Percentiles rank a stretch among this genome's conserved stretches.
phyloP scores from a whole-genome alignment of 805 yeast genomes.

The Suhomyces sp. region DNA sequence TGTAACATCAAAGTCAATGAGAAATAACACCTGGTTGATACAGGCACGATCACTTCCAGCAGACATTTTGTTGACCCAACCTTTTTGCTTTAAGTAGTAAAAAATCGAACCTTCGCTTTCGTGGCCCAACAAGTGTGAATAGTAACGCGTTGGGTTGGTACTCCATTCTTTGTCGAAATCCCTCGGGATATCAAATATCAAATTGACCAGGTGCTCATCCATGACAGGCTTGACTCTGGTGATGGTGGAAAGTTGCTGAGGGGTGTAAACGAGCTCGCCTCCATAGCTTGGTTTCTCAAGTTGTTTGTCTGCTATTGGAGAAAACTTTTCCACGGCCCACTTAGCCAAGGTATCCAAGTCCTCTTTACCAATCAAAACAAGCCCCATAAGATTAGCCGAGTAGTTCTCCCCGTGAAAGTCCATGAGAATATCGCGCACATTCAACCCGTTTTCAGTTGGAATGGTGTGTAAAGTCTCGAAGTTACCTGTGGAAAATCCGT shows the following conservation, averaged over 20 bases:
- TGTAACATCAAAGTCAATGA: conserved; percentile 74
- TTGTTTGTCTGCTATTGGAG: conserved; percentile 54
- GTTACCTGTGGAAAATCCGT: conserved; percentile 90
- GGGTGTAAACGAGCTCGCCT: conserved; percentile 45
- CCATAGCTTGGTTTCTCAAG: conserved; percentile 45
- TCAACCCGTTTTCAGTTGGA: conserved; percentile 59
- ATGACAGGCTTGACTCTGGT: conserved; percentile 77
- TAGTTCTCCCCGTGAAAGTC: conserved; percentile 71
- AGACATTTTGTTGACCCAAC: conserved; percentile 78
- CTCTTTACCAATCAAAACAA: conserved; percentile 82
- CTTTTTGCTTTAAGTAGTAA: conserved; percentile 58
- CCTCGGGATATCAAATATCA: conserved; percentile 75
- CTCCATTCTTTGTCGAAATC: conserved; percentile 59
- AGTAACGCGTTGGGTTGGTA: conserved; percentile 66
- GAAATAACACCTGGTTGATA: conserved; percentile 63
- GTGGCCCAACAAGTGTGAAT: conserved; percentile 84
- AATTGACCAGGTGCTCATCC: conserved; percentile 65
- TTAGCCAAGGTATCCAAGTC: conserved; percentile 63
- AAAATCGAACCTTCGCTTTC: conserved; percentile 87
- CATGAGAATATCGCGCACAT: conserved; percentile 78
- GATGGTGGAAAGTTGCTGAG: conserved; percentile 49
- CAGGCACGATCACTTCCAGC: conserved; percentile 70
- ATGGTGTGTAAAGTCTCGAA: conserved; percentile 63
- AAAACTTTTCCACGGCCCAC: conserved; percentile 69
- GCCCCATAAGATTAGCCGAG: conserved; percentile 85